A percentile compares a stretch with the other conserved stretches of the same genome.
Evolutionary conservation across 257 asterid genomes (phyloP).

Genomic region (Echites panduratus): DNA sequence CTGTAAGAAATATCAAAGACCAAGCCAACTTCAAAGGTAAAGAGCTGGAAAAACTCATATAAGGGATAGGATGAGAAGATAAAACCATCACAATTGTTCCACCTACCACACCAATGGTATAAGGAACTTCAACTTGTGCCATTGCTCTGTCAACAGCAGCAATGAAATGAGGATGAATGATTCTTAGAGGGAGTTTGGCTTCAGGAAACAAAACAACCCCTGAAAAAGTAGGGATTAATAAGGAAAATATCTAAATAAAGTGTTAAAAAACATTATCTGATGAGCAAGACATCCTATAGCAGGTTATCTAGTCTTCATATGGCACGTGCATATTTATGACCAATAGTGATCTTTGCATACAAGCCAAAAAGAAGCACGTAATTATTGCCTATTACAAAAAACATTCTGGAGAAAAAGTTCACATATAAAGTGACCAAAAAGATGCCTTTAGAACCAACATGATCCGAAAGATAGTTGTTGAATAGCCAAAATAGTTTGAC

Average conservation of each 20-base stretch:
- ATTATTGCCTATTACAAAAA: background rate
- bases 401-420: background rate
- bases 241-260: background rate
- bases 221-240: constrained; percentile 20
- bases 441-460: background rate
- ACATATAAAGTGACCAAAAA: background rate
- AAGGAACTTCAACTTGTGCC: constrained; percentile 72
- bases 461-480: background rate
- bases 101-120: constrained; percentile 86
- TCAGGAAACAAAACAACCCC: constrained; percentile 97
- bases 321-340: background rate
- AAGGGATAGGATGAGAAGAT: constrained; percentile 10
- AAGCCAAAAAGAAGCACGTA: background rate
- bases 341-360: background rate
- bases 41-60: constrained; percentile 8
- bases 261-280: background rate
- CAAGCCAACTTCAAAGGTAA: constrained; percentile 20
- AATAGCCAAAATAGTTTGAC: background rate
- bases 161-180: constrained; percentile 57
- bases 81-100: constrained; percentile 10
- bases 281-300: background rate
- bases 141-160: constrained; percentile 85
- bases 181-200: constrained; percentile 93
- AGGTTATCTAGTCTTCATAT: background rate
- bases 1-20: constrained; percentile 36